phyloP scores from a whole-genome alignment of 2,329 filamentous ascomycete species.

The Anthostomella pinea region DNA sequence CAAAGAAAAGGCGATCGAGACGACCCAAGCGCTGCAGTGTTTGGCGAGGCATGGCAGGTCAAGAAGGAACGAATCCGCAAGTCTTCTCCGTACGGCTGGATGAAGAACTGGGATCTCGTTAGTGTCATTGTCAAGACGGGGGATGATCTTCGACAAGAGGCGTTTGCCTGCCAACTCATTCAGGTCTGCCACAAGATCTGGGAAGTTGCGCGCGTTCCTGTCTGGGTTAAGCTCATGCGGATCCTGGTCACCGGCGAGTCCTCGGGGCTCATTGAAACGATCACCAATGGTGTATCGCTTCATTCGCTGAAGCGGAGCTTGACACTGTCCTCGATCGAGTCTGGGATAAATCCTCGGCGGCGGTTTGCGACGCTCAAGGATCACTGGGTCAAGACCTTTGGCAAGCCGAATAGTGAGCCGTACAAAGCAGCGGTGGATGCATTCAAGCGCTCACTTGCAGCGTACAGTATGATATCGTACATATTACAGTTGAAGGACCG shows the following conservation, averaged over 20 bases:
- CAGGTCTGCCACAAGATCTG: slow-evolving; percentile 79
- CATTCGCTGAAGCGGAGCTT: slow-evolving; percentile 81
- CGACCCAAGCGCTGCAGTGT: slow-evolving; percentile 80
- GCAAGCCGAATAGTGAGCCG: slow-evolving; percentile 63
- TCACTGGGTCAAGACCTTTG: slow-evolving; percentile 79
- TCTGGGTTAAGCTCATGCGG: slow-evolving; percentile 89
- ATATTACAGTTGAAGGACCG: slow-evolving; percentile 81
- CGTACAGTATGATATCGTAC: slow-evolving; percentile 83
- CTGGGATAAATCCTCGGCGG: slow-evolving; percentile 69
- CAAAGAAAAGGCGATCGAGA: slow-evolving; percentile 79
- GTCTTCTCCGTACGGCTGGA: slow-evolving; percentile 81
- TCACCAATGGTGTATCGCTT: slow-evolving; percentile 83
- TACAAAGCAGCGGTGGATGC: slow-evolving; percentile 72
- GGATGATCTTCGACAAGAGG: slow-evolving; percentile 78
- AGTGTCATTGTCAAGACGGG: slow-evolving; percentile 88
- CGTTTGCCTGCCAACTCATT: slow-evolving; percentile 83
- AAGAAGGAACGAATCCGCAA: slow-evolving; percentile 83
- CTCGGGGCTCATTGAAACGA: slow-evolving; percentile 81
- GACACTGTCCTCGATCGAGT: slow-evolving; percentile 70
- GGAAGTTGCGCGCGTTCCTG: slow-evolving; percentile 68
- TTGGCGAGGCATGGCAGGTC: slow-evolving; percentile 80
- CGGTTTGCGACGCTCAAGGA: slow-evolving; percentile 78
- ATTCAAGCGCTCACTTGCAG: slow-evolving; percentile 78
- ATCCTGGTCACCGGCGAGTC: slow-evolving; percentile 84
- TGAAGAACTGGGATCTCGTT: slow-evolving; percentile 86